phyloP scores from a whole-genome alignment of 495 filamentous ascomycete genomes.

The Sordaria brevicollis region DNA sequence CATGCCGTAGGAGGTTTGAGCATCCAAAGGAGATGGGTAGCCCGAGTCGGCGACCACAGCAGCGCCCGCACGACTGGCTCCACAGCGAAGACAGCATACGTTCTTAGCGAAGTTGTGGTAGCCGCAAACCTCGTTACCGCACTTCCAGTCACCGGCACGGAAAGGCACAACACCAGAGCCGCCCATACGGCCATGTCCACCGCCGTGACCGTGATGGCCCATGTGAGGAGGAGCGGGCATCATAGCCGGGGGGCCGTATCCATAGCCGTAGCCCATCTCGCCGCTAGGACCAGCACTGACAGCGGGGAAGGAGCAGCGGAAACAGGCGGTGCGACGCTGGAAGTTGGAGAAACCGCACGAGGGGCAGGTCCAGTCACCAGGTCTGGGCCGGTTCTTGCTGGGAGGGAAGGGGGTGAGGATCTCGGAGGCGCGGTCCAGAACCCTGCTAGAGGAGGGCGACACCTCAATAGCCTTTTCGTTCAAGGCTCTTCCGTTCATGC shows the following conservation, averaged over 20 bases:
- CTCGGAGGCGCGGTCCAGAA: slow-evolving; percentile 88
- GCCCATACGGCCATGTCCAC: slow-evolving; percentile 60
- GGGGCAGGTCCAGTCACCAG: slow-evolving; percentile 97
- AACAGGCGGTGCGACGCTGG: slow-evolving; percentile 94
- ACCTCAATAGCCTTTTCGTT: slow-evolving; percentile 99
- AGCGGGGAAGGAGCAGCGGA: slow-evolving; percentile 96
- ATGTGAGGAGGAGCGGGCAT: slow-evolving; percentile 72
- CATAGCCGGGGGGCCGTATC: slow-evolving; percentile 67
- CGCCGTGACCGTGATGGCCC: slow-evolving; percentile 65
- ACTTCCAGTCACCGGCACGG: slow-evolving; percentile 98
- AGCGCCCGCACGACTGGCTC: slow-evolving; percentile 84
- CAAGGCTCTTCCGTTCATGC: slow-evolving; percentile 96
- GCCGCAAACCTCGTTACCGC: slow-evolving; percentile 91
- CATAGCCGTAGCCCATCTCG: slow-evolving; percentile 63
- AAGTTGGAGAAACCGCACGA: slow-evolving; percentile 91
- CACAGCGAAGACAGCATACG: slow-evolving; percentile 91
- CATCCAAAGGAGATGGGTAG: slow-evolving; percentile 84
- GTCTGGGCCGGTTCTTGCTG: slow-evolving; percentile 93
- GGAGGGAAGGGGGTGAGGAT: slow-evolving; percentile 95
- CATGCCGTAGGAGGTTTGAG: slow-evolving; percentile 67
- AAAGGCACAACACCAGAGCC: slow-evolving; percentile 88
- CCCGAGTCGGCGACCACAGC: slow-evolving; percentile 89
- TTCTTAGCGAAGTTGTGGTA: slow-evolving; percentile 99
- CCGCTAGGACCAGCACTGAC: slow-evolving; percentile 64
- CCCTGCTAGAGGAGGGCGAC: slow-evolving; percentile 87